These are phyloP conservation scores for Chrysophaeum taylorii DNA, from an alignment of 352 stramenopile species.

Conservation along the genomic window DNA sequence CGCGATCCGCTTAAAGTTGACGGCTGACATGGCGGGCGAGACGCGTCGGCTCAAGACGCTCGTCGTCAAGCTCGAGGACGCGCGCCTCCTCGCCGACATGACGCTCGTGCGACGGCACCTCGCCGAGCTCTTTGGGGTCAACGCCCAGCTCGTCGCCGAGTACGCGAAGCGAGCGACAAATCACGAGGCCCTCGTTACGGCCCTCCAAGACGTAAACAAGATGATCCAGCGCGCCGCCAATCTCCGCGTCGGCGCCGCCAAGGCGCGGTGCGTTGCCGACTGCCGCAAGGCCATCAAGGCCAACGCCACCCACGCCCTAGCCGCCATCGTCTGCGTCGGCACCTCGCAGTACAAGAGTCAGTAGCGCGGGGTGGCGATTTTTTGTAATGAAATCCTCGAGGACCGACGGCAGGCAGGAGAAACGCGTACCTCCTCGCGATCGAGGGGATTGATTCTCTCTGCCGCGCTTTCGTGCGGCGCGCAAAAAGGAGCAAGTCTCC, in stretches of 20 bases:
- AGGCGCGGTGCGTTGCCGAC: slow-evolving; percentile 62
- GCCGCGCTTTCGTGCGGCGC: no score
- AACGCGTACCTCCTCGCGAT: no score
- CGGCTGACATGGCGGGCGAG: slow-evolving; percentile 79
- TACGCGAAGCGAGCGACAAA: slow-evolving; percentile 81
- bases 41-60: slow-evolving; percentile 76
- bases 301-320: no score
- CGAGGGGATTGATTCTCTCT: no score
- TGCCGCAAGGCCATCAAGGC: slow-evolving; percentile 69
- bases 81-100: slow-evolving; percentile 79
- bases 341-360: no score
- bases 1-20: slow-evolving; percentile 68
- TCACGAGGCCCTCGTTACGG: slow-evolving; percentile 69
- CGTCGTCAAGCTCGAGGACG: slow-evolving; percentile 74
- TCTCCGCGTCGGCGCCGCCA: slow-evolving; percentile 65
- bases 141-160: slow-evolving; percentile 73
- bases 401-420: no score
- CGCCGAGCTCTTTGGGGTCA: slow-evolving; percentile 74
- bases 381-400: no score
- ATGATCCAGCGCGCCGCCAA: slow-evolving; percentile 76
- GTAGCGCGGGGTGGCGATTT: no score
- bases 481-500: no score
- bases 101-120: slow-evolving; percentile 71
- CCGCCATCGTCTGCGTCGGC: no score
- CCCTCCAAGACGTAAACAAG: slow-evolving; percentile 76